These are phyloP conservation scores for Ammopiptanthus mongolicus DNA, from an alignment of 306 rosid species.

Conservation along the genomic window DNA sequence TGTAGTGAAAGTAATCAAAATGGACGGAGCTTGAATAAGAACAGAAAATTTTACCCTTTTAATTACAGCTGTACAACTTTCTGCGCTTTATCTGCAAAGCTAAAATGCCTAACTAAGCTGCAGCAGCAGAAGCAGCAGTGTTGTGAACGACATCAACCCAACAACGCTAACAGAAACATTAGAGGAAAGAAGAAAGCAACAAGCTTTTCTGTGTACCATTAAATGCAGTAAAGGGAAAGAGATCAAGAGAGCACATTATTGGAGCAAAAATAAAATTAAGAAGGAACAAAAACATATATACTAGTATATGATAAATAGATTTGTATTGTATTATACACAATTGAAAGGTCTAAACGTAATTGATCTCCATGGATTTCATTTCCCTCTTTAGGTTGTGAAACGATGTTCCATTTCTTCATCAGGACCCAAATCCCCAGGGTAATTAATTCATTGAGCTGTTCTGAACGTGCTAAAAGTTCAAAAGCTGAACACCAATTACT, in stretches of 20 bases:
- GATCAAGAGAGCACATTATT: neutral
- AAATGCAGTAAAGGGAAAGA: slow-evolving; percentile 34
- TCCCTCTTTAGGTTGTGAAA: slow-evolving; percentile 22
- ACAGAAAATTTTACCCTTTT: slow-evolving; percentile 31
- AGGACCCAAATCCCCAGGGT: slow-evolving; percentile 36
- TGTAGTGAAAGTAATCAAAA: neutral
- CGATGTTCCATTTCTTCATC: slow-evolving; percentile 17
- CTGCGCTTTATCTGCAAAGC: slow-evolving; percentile 66
- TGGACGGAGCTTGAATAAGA: neutral
- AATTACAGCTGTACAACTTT: slow-evolving; percentile 42
- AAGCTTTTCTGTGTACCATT: slow-evolving; percentile 38
- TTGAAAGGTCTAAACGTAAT: slow-evolving; percentile 30
- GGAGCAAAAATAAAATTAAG: neutral
- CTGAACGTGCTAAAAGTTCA: slow-evolving; percentile 21
- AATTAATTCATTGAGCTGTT: slow-evolving; percentile 23
- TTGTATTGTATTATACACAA: slow-evolving; percentile 43
- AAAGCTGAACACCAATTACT: slow-evolving; percentile 26
- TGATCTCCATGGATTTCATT: slow-evolving; percentile 8
- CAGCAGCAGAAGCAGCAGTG: slow-evolving; percentile 39
- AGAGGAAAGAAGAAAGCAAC: slow-evolving; percentile 30
- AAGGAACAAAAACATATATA: slow-evolving; percentile 11
- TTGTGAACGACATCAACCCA: slow-evolving; percentile 39
- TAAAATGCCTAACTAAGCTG: slow-evolving; percentile 53
- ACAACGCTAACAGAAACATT: slow-evolving; percentile 39
- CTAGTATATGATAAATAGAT: neutral